These are phyloP conservation scores for Arachis hypogaea DNA, from an alignment of 306 rosid species.

Conservation along the genomic window DNA sequence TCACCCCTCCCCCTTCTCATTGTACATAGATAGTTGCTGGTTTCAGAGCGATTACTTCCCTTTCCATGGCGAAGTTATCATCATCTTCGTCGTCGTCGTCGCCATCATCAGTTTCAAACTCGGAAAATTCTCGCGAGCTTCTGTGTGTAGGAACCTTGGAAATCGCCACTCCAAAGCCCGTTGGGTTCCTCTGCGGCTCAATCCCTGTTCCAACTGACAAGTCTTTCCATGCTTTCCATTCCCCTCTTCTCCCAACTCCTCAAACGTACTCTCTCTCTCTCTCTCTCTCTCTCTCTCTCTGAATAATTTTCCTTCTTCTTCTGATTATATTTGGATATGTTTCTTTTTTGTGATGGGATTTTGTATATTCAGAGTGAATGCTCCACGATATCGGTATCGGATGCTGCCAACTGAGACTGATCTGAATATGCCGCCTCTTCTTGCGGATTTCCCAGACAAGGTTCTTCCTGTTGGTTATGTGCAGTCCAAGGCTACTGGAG, in stretches of 20 bases:
- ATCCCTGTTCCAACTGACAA: slow-evolving; percentile 94
- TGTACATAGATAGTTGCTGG: not conserved
- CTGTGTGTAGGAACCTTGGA: slow-evolving; percentile 85
- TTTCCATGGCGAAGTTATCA: slow-evolving; percentile 56
- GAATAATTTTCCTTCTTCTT: not conserved
- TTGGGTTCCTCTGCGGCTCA: slow-evolving; percentile 89
- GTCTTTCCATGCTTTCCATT: slow-evolving; percentile 72
- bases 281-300: slow-evolving; percentile 13
- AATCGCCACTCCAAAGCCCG: slow-evolving; percentile 82
- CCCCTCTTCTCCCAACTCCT: slow-evolving; percentile 73
- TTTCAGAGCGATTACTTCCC: not conserved
- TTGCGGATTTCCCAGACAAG: slow-evolving; percentile 58
- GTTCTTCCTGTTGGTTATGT: slow-evolving; percentile 67
- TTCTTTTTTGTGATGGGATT: not conserved
- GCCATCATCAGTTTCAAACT: slow-evolving; percentile 49
- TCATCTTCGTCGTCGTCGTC: slow-evolving; percentile 26
- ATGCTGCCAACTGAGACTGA: slow-evolving; percentile 94
- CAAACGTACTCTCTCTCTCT: slow-evolving; percentile 52
- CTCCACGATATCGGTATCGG: slow-evolving; percentile 91
- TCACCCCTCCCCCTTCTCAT: not conserved
- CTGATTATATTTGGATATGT: too few relatives aligned
- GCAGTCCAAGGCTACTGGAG: slow-evolving; percentile 61
- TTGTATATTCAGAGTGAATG: slow-evolving; percentile 59
- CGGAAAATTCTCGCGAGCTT: slow-evolving; percentile 65
- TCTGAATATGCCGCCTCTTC: slow-evolving; percentile 78